Base-by-base conservation (phyloP, 768 basidiomycete genomes). In the Trametes villosa region DNA sequence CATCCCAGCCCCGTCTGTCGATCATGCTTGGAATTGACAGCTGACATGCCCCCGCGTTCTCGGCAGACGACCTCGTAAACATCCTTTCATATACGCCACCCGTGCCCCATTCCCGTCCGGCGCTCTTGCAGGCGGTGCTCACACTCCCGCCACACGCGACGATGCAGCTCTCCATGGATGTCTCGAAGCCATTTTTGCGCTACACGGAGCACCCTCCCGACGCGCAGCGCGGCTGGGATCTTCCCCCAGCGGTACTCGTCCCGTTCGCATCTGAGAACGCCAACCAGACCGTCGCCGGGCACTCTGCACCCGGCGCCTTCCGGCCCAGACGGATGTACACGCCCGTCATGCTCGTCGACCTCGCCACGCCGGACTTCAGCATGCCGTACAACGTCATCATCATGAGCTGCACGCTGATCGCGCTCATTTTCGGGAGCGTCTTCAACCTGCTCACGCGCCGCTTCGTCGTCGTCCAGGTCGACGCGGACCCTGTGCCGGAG, bases 341-440 rank as follows among this genome's bases (percentile, higher is more conserved):
- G 2, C 80, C 85, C 0, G 82, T 88, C 9, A 80, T 96, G 26
- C 85, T 98, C 36, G 85, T 96, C 45, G 94, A 96, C 72, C 83
- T 97, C n/a, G 90, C 96, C n/a, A 94, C 94, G 34, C 97, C 96
- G 0, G 97, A 98, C 73, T 98, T 98, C 72, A 95, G 92, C 74
- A 98, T 98, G 97, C 97, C 97, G 1, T 98, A 98, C 78, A 99
- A 98, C 76, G 96, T 98, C 47, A 98, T 98, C 75, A 98, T 98
- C 69, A 90, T 98, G 79, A 94, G 85, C 59, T 93, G 90, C 70
- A 94, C 94, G 11, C 78, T 98, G 41, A 83, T 97, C 53, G 94
- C 96, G 46, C 85, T 97, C 64, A 86, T 96, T 55, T 98, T 99
- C 74, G 97, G 96, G 58, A 92, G 86, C 68, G 75, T 96, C 46